Percentiles rank a stretch among this genome's conserved stretches.
Conservation (phyloP, 345 rosid genomes). For the Acer yangbiense region DNA sequence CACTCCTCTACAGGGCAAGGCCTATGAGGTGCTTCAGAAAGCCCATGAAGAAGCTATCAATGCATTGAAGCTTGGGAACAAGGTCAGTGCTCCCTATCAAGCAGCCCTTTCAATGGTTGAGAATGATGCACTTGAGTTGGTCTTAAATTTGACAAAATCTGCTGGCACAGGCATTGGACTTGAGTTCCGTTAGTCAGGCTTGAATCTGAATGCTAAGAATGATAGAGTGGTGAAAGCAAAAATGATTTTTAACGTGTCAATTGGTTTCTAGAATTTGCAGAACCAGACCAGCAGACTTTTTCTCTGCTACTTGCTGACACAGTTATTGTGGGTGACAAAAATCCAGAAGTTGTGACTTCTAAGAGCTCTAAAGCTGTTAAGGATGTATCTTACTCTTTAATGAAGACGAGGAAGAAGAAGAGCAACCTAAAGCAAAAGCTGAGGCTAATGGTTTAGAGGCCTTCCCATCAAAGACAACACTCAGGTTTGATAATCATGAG, state of each 20-base stretch:
- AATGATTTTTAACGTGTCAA: no score
- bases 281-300: no score
- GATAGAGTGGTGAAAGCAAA: constrained; percentile 60
- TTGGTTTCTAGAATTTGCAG: no score
- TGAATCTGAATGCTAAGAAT: constrained; percentile 77
- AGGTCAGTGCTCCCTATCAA: constrained; percentile 63
- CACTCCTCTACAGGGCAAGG: constrained; percentile 70
- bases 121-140: constrained; percentile 78
- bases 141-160: constrained; percentile 72
- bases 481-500: no score
- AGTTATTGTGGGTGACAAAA: no score
- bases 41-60: constrained; percentile 89
- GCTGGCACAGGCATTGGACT: constrained; percentile 99
- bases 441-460: no score
- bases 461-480: no score
- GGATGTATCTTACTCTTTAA: no score
- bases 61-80: constrained; percentile 73
- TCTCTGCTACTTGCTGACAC: no score
- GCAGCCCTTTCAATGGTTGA: constrained; percentile 80
- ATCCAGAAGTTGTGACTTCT: no score
- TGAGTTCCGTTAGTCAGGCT: constrained; percentile 89
- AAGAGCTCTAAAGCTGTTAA: no score
- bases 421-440: constrained; percentile 55
- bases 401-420: no score
- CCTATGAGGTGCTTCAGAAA: constrained; percentile 86